These are phyloP conservation scores for Furcasterigmium furcatum DNA, from an alignment of 2,329 filamentous ascomycete species.

Conservation along the genomic window DNA sequence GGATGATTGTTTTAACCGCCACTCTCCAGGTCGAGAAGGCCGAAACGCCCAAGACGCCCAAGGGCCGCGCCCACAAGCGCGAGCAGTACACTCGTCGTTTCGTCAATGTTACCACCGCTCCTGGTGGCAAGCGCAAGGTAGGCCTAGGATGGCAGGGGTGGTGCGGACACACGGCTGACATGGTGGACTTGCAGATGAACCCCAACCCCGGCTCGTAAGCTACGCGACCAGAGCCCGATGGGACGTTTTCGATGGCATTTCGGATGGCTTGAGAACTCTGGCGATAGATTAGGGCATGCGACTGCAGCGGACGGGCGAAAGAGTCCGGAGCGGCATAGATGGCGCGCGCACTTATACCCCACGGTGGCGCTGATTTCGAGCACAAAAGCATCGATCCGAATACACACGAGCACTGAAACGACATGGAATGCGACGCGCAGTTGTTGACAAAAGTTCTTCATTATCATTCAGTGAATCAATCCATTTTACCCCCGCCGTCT, in stretches of 20 bases:
- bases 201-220: constrained; percentile 74
- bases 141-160: constrained; percentile 9
- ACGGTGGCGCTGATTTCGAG: not conserved
- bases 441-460: not conserved
- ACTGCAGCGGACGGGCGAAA: too few relatives aligned
- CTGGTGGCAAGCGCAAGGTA: constrained; percentile 94
- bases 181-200: constrained; percentile 64
- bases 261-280: too few relatives aligned
- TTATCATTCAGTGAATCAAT: constrained; percentile 3
- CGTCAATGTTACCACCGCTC: constrained; percentile 91
- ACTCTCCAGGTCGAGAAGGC: constrained; percentile 76
- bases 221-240: too few relatives aligned
- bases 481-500: not conserved
- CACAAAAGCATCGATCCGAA: not conserved
- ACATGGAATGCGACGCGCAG: not conserved
- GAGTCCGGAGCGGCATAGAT: too few relatives aligned
- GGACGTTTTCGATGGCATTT: too few relatives aligned
- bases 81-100: constrained; percentile 95
- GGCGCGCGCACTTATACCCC: not conserved
- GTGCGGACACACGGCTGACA: not conserved
- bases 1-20: too few relatives aligned
- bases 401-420: too few relatives aligned
- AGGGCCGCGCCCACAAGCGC: constrained; percentile 96
- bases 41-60: constrained; percentile 95
- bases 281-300: too few relatives aligned